Conservation (phyloP, 176 grass and related monocot species). For the Poa pratensis region DNA sequence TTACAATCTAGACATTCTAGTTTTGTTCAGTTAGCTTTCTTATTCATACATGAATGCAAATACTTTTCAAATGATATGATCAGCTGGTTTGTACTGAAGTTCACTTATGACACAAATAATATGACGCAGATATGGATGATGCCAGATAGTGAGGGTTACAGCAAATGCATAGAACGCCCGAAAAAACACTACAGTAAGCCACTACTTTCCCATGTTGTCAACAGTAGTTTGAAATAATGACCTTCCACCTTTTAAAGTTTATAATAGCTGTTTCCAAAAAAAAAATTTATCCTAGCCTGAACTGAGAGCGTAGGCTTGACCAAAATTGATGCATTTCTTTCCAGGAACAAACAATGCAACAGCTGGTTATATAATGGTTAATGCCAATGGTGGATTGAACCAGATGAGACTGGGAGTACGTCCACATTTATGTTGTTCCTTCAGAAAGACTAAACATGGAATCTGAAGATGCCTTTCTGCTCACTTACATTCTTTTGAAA, state of each 20-base stretch:
- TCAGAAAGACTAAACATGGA: not conserved
- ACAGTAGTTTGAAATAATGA: not conserved
- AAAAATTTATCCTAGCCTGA: no score
- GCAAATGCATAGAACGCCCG: conserved; percentile 57
- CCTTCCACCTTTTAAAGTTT: not conserved
- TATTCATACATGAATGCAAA: not conserved
- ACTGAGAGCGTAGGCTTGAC: not conserved
- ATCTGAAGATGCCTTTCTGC: conserved; percentile 25
- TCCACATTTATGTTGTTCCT: not conserved
- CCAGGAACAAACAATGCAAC: conserved; percentile 51
- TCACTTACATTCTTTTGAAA: conserved; percentile 30
- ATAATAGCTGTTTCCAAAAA: no score
- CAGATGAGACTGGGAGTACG: conserved; percentile 88
- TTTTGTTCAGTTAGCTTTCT: not conserved
- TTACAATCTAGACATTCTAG: not conserved
- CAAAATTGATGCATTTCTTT: conserved; percentile 10
- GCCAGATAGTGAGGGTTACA: conserved; percentile 46
- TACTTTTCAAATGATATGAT: not conserved
- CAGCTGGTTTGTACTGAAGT: conserved; percentile 25
- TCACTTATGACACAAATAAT: conserved; percentile 43
- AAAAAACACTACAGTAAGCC: conserved; percentile 56
- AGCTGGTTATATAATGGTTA: conserved; percentile 62
- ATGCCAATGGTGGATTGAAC: conserved; percentile 84
- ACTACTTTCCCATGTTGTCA: not conserved
- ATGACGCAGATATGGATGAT: conserved; percentile 64